Conservation (phyloP, 176 grass and related monocot species). For the Oryza meyeriana region DNA sequence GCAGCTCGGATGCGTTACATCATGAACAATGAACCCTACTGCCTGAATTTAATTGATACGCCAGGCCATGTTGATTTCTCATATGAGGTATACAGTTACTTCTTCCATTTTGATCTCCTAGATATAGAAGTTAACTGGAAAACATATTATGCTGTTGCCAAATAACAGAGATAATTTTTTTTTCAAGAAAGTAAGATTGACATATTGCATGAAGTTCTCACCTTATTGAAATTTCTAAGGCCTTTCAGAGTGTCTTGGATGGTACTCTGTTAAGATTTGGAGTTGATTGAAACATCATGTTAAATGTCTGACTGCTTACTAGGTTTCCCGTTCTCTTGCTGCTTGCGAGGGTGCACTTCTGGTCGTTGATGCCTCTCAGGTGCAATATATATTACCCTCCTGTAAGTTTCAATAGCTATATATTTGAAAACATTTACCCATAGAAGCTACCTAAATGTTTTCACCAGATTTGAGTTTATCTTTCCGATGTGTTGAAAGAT, state of each 20-base stretch:
- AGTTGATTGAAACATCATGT: slow-evolving; percentile 29
- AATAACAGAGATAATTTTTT: not conserved
- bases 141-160: not conserved
- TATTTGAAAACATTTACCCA: slow-evolving; percentile 29
- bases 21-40: slow-evolving; percentile 72
- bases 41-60: slow-evolving; percentile 94
- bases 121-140: not conserved
- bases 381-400: slow-evolving; percentile 67
- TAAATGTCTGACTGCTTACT: slow-evolving; percentile 30
- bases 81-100: slow-evolving; percentile 66
- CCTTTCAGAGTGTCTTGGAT: slow-evolving; percentile 1
- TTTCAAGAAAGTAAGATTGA: not conserved
- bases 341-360: slow-evolving; percentile 98
- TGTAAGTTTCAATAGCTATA: slow-evolving; percentile 53
- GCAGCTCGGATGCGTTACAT: slow-evolving; percentile 94
- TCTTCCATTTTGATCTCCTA: not conserved
- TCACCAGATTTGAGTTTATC: slow-evolving; percentile 17
- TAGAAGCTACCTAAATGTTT: slow-evolving; percentile 22
- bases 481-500: not conserved
- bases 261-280: slow-evolving; percentile 1
- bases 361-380: slow-evolving; percentile 98
- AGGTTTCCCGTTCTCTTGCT: slow-evolving; percentile 98
- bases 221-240: not conserved
- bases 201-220: not conserved
- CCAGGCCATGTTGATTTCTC: slow-evolving; percentile 97